A percentile compares a stretch with the other conserved stretches of the same genome.
These are phyloP conservation scores for Melastoma malabathricum DNA, from an alignment of 345 rosid genomes.

Conservation along the genomic window DNA sequence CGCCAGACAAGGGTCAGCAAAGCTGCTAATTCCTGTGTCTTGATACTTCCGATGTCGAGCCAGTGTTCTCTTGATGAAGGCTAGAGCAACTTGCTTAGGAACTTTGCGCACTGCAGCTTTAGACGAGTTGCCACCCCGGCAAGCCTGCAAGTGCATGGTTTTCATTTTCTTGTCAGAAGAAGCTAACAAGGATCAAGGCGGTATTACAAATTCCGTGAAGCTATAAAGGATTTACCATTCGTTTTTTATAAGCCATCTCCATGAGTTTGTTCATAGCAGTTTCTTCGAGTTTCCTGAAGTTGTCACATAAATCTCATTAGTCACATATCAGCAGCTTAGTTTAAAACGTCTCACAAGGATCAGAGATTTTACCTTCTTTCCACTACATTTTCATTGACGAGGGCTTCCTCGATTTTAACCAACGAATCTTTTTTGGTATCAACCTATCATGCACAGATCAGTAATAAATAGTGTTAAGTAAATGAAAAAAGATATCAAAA, in stretches of 20 bases:
- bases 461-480: not conserved
- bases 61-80: slow-evolving; percentile 39
- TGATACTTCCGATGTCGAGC: slow-evolving; percentile 39
- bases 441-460: slow-evolving; percentile 32
- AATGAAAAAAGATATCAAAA: too few species aligned
- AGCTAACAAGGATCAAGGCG: not conserved
- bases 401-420: slow-evolving; percentile 43
- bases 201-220: too few species aligned
- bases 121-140: slow-evolving; percentile 28
- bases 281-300: slow-evolving; percentile 59
- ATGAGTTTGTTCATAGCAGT: slow-evolving; percentile 79
- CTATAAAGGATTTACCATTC: slow-evolving; percentile 39
- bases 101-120: slow-evolving; percentile 31
- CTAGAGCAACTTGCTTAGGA: slow-evolving; percentile 34
- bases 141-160: slow-evolving; percentile 24
- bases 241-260: slow-evolving; percentile 68
- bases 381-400: slow-evolving; percentile 33
- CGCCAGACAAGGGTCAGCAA: slow-evolving; percentile 31
- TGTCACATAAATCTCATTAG: too few species aligned
- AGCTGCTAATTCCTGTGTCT: slow-evolving; percentile 47
- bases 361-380: slow-evolving; percentile 43
- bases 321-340: too few species aligned
- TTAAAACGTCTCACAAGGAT: slow-evolving; percentile 1
- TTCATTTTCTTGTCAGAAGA: not conserved
- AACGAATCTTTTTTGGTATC: slow-evolving; percentile 43